phyloP scores from a whole-genome alignment of 176 grass and related monocot genomes.

The Carex scoparia region DNA sequence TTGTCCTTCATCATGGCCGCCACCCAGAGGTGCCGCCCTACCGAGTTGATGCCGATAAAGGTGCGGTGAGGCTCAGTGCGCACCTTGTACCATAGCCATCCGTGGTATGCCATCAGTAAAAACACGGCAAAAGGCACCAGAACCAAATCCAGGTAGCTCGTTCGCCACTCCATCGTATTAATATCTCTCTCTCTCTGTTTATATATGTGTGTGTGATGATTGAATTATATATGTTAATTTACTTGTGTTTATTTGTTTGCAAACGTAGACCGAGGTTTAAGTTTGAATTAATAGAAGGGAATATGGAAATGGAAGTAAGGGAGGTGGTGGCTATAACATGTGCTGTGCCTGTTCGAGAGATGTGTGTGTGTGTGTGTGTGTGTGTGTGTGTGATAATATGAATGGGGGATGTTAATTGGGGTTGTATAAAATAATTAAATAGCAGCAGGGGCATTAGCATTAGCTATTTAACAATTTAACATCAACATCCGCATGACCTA shows the following conservation, averaged over 20 bases:
- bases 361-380: not conserved
- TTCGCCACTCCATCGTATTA: constrained; percentile 62
- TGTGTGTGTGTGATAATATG: not conserved
- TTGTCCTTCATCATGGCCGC: constrained; percentile 73
- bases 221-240: not conserved
- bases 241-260: not conserved
- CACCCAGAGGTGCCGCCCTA: constrained; percentile 55
- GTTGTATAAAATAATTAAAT: not conserved
- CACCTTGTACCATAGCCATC: constrained; percentile 64
- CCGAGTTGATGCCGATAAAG: constrained; percentile 60
- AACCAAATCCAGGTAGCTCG: constrained; percentile 58
- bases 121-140: constrained; percentile 62
- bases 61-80: constrained; percentile 48
- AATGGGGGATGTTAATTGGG: not conserved
- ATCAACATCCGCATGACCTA: not conserved
- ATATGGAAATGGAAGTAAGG: not conserved
- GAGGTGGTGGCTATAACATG: not conserved
- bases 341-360: not conserved
- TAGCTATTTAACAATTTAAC: not conserved
- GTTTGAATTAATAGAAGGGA: not conserved
- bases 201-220: not conserved
- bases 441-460: not conserved
- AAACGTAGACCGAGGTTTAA: no score
- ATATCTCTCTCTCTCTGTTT: not conserved
- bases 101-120: constrained; percentile 63